Conservation (phyloP, 768 basidiomycete species). For the Boletus sp. region DNA sequence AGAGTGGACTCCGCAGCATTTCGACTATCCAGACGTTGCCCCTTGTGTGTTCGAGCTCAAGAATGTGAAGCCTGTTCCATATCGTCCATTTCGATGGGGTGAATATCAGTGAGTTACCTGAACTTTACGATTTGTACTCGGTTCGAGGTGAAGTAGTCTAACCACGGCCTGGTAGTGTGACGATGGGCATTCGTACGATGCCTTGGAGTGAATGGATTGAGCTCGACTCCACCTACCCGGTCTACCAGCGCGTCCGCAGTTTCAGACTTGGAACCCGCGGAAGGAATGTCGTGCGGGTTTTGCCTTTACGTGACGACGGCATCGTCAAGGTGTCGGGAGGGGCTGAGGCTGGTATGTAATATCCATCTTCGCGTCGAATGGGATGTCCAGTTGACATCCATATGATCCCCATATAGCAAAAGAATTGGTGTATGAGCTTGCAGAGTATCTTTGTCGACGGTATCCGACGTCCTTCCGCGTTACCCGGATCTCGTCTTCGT, state of each 20-base stretch:
- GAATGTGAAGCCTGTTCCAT: slow-evolving; percentile 55
- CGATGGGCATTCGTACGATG: slow-evolving; percentile 70
- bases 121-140: not conserved
- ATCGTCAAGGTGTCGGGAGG: slow-evolving; percentile 30
- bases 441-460: slow-evolving; percentile 62
- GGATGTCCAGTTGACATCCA: not conserved
- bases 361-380: not conserved
- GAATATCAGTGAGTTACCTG: slow-evolving; percentile 53
- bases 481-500: slow-evolving; percentile 32
- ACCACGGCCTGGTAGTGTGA: slow-evolving; percentile 42
- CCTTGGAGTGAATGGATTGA: slow-evolving; percentile 74
- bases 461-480: slow-evolving; percentile 59
- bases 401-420: slow-evolving; percentile 43
- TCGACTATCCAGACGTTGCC: slow-evolving; percentile 50
- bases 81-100: slow-evolving; percentile 64
- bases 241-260: slow-evolving; percentile 55
- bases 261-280: slow-evolving; percentile 54
- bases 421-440: slow-evolving; percentile 66
- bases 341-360: slow-evolving; percentile 28
- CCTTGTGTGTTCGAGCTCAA: slow-evolving; percentile 38
- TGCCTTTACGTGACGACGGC: slow-evolving; percentile 43
- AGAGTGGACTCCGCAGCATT: slow-evolving; percentile 56
- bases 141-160: not conserved
- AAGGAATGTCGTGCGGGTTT: slow-evolving; percentile 44
- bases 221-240: slow-evolving; percentile 56